Base-by-base conservation (phyloP, 2,329 filamentous ascomycete genomes). In the Alternaria consortialis region DNA sequence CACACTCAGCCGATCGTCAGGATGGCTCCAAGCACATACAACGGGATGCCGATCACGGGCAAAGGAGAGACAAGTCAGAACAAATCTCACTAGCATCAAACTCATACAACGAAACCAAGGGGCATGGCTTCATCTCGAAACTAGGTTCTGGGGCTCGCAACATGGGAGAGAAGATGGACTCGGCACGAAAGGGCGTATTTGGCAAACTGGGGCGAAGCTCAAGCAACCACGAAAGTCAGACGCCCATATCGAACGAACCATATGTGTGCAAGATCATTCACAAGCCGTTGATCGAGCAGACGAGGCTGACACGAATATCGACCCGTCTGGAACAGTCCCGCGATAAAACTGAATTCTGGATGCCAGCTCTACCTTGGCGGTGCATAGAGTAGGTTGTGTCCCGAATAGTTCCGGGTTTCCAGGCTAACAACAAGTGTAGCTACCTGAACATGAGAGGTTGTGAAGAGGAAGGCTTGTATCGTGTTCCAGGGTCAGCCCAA, bases 281-380 rank as follows among this genome's bases (percentile, higher is more conserved):
- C 72, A 83, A 91, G 51, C 93, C 93, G 1, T 82, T 98, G 31
- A 85, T 97, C 27, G 91, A 97, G 76, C 94, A 98, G 80, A 94
- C 94, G 7, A 88, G 94, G n/a, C 84, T 89, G 65, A 97, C 94
- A 0, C 87, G 94, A 65, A 97, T 98, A 75, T 96, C 93, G 7
- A 96, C 94, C 79, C 88, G 91, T 31, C 83, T 98, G 43, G 92
- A 96, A 74, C 88, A 91, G 62, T 97, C 94, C 9, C 88, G 90
- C 64, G 94, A 98, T 75, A 97, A 97, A 84, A 98, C 94, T 0
- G 94, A 97, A 74, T 98, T 96, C 75, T 98, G 94, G 94, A 97
- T 98, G 94, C 94, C 94, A 12, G 92, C 93, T 7, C 90, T 98
- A 60, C 94, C 94, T 0, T 97, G 94, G 91, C 87, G 94, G 65